Base-by-base conservation (phyloP, 768 basidiomycete species). In the Leccinum subtestaceum region DNA sequence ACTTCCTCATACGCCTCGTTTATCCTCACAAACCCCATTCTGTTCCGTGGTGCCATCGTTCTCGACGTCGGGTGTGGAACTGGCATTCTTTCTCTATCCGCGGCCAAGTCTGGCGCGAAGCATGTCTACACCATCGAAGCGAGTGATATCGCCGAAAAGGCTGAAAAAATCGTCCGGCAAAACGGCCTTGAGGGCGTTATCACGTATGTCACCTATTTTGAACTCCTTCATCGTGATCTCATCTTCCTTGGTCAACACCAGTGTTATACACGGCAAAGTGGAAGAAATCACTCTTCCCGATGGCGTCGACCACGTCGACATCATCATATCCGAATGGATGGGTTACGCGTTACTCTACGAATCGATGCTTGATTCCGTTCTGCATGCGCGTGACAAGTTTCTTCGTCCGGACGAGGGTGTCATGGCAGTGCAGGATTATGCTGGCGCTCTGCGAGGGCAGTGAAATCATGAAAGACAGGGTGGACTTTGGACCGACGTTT, bases 301-400 rank as follows among this genome's bases (percentile, higher is more conserved):
- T 53, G 84, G 75, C 54, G 76, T 88, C 52, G 77, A 82, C 10
- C 78, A 91, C 54, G 96, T 98, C 23, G 96, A 99, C 71, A 84
- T 99, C 59, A 95, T 99, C 72, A 79, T 98, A 53, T 95, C 93
- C 4, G 96, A 99, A 74, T 98, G 96, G 96, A 98, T 98, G 96
- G 94, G 87, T 15, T 93, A 93, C 67, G 88, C 87, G 1, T 77
- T 93, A 23, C 81, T 98, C 21, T 98, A 98, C 73, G 96, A 99
- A 74, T 92, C 90, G 46, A 98, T 99, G 96, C 83, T 98, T 34
- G 96, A 98, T 72, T 96, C 95, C 2, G 96, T 99, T 17, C 77
- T 99, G 19, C 76, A 78, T 60, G 96, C 96, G 0, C 82, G 96
- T 17, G 94, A 98, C 72, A 82, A 88, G 21, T 98, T 93, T 76